These are phyloP conservation scores for Aspergillus luchuensis DNA, from an alignment of 2,329 filamentous ascomycete species.

Conservation along the genomic window DNA sequence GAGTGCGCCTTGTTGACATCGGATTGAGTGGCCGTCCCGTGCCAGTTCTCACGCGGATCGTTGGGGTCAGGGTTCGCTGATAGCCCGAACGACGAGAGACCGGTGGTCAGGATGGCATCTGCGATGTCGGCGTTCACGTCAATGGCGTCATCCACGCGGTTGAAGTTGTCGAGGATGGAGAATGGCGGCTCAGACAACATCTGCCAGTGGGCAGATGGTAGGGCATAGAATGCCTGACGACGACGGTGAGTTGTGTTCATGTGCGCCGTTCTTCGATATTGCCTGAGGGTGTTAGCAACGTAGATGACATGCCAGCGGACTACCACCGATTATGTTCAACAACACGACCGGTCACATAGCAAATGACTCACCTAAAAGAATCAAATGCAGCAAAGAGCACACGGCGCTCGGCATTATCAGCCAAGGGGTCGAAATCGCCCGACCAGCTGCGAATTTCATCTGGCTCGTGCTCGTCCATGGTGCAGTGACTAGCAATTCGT, in stretches of 20 bases:
- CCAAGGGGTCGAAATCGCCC: constrained; percentile 65
- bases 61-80: constrained; percentile 39
- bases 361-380: constrained; percentile 75
- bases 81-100: constrained; percentile 68
- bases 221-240: constrained; percentile 87
- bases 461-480: constrained; percentile 17
- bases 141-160: constrained; percentile 81
- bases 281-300: constrained; percentile 53
- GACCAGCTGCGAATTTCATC: constrained; percentile 51
- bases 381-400: constrained; percentile 82
- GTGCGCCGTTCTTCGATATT: constrained; percentile 83
- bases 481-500: not conserved
- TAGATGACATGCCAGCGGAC: too few relatives aligned
- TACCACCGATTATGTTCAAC: too few relatives aligned
- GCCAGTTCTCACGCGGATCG: constrained; percentile 61
- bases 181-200: constrained; percentile 81
- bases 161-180: constrained; percentile 75
- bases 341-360: too few relatives aligned
- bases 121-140: constrained; percentile 84
- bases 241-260: constrained; percentile 89
- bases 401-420: constrained; percentile 76
- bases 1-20: constrained; percentile 92
- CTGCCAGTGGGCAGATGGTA: constrained; percentile 81
- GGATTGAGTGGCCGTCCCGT: constrained; percentile 66
- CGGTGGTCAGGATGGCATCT: constrained; percentile 71